phyloP scores from a whole-genome alignment of 495 filamentous ascomycete genomes.

The Hypoxylon lienhwacheense region DNA sequence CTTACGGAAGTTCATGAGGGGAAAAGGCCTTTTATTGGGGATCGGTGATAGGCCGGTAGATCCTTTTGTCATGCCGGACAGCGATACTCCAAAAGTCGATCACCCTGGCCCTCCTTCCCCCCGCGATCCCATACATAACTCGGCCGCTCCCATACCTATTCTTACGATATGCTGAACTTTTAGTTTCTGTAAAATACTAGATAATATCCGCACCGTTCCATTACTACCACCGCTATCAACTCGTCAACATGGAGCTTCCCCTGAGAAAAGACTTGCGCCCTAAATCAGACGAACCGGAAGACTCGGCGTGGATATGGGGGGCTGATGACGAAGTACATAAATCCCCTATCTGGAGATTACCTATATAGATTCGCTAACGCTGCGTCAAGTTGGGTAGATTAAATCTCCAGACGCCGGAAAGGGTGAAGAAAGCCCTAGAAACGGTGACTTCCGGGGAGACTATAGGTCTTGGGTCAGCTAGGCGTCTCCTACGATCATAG shows the following conservation, averaged over 20 bases:
- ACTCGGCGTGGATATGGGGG: constrained; percentile 67
- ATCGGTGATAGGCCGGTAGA: too few relatives aligned
- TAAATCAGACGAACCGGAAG: constrained; percentile 28
- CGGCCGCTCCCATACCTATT: too few relatives aligned
- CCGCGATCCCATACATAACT: too few relatives aligned
- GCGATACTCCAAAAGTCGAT: too few relatives aligned
- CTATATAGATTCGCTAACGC: background rate
- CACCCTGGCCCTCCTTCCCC: too few relatives aligned
- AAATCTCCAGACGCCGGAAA: constrained; percentile 55
- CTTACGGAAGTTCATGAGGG: too few relatives aligned
- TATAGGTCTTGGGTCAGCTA: constrained; percentile 50
- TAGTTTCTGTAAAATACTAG: too few relatives aligned
- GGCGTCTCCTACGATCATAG: background rate
- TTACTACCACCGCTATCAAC: background rate
- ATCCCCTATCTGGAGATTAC: background rate
- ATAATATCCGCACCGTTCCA: too few relatives aligned
- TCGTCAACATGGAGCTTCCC: constrained; percentile 18
- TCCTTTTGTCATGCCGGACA: too few relatives aligned
- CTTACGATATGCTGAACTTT: too few relatives aligned
- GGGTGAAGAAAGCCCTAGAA: constrained; percentile 49
- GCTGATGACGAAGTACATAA: constrained; percentile 55
- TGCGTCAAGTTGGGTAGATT: constrained; percentile 44
- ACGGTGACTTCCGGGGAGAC: constrained; percentile 50
- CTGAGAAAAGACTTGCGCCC: constrained; percentile 27
- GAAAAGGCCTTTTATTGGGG: too few relatives aligned